Percentiles rank a stretch among this genome's conserved stretches.
Conservation (phyloP, 495 filamentous ascomycete genomes). For the Melanomma pulvis-pyrius region DNA sequence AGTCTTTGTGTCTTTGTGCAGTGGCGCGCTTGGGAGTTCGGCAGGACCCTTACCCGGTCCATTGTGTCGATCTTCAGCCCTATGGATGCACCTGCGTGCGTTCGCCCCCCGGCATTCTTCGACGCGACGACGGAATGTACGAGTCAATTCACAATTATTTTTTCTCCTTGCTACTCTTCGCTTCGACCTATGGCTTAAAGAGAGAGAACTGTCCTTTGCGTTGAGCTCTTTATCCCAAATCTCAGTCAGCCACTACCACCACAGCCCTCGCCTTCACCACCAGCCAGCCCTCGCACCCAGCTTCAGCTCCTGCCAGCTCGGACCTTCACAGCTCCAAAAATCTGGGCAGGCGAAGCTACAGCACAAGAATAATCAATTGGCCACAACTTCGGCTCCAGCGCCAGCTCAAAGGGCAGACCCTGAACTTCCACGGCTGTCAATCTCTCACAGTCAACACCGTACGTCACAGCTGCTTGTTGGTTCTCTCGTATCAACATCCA, state of each 20-base stretch:
- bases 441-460: neutral
- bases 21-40: neutral
- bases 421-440: too few relatives aligned
- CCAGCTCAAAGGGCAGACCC: neutral
- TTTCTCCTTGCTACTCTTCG: neutral
- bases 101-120: neutral
- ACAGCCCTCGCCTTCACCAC: neutral
- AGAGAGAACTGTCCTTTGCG: neutral
- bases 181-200: neutral
- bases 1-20: neutral
- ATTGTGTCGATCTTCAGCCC: constrained; percentile 23
- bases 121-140: neutral
- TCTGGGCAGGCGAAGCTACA: neutral
- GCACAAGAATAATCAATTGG: neutral
- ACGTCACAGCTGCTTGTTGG: neutral
- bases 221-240: neutral
- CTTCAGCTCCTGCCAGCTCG: neutral
- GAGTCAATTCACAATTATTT: too few relatives aligned
- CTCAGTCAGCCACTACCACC: neutral
- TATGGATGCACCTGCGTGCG: neutral
- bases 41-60: constrained; percentile 2
- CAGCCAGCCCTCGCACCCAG: neutral
- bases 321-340: neutral
- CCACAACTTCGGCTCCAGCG: neutral
- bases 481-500: too few relatives aligned